phyloP scores from a whole-genome alignment of 352 stramenopile species.

The Globisporangium abappressorium region DNA sequence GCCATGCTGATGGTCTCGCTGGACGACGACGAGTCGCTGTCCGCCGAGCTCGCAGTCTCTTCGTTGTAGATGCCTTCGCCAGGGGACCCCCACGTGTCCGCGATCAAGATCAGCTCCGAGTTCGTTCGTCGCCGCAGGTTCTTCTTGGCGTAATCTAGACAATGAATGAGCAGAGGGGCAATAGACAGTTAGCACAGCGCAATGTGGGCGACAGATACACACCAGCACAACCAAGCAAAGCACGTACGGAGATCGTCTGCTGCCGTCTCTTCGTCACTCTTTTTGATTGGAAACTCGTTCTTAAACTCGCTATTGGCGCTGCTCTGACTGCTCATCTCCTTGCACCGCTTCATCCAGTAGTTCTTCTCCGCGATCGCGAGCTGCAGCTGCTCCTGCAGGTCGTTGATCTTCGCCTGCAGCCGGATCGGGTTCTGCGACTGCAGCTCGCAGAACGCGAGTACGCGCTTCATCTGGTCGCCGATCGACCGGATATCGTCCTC shows the following conservation, averaged over 20 bases:
- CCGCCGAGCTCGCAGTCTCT: conserved; percentile 42
- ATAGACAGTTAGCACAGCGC: background rate
- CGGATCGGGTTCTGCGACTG: conserved; percentile 70
- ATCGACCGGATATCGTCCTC: conserved; percentile 79
- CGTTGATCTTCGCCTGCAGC: conserved; percentile 73
- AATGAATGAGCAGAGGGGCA: background rate
- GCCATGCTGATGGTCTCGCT: conserved; percentile 33
- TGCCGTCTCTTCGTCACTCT: conserved; percentile 34
- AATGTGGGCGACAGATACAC: background rate
- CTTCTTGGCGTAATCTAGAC: conserved; percentile 45
- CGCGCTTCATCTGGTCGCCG: conserved; percentile 77
- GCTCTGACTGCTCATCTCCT: conserved; percentile 41
- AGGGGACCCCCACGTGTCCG: conserved; percentile 70
- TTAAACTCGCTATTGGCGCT: conserved; percentile 15
- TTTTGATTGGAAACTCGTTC: background rate
- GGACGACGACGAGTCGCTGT: conserved; percentile 50
- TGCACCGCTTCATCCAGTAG: conserved; percentile 88
- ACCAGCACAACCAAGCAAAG: background rate
- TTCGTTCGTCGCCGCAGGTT: conserved; percentile 68
- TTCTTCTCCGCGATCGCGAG: conserved; percentile 83
- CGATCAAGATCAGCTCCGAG: conserved; percentile 81
- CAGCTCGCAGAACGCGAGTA: conserved; percentile 74
- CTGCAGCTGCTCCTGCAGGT: conserved; percentile 76
- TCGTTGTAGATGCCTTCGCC: conserved; percentile 76
- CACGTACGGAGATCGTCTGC: conserved; percentile 8